Conservation (phyloP, 306 rosid species). For the Ormosia emarginata region DNA sequence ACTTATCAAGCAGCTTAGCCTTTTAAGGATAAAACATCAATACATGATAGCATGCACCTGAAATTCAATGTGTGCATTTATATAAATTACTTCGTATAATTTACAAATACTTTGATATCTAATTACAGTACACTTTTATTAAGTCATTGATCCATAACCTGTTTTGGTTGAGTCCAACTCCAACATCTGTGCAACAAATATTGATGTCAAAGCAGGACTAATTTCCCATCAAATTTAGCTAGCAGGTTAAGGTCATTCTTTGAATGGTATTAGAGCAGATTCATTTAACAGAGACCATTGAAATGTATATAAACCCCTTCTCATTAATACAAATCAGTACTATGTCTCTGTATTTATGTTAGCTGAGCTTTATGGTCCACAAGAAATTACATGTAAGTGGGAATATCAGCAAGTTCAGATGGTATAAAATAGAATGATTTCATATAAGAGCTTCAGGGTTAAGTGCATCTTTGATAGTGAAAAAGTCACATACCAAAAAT, state of each 20-base stretch:
- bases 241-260: neutral
- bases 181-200: conserved; percentile 2
- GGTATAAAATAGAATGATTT: neutral
- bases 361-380: neutral
- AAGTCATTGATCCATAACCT: neutral
- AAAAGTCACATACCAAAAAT: neutral
- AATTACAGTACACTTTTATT: neutral
- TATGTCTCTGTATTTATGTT: neutral
- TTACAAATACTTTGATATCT: neutral
- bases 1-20: conserved; percentile 8
- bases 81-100: neutral
- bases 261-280: neutral
- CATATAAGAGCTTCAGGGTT: neutral
- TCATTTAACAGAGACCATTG: neutral
- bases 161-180: conserved; percentile 12
- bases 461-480: neutral
- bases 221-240: neutral
- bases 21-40: conserved; percentile 12
- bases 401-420: neutral
- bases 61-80: conserved; percentile 3
- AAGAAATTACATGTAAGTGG: neutral
- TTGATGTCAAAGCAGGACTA: neutral
- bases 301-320: neutral
- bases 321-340: neutral
- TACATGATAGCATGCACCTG: conserved; percentile 6